phyloP scores from a whole-genome alignment of 2,329 filamentous ascomycete species.

The Aphanoascus verrucosus region DNA sequence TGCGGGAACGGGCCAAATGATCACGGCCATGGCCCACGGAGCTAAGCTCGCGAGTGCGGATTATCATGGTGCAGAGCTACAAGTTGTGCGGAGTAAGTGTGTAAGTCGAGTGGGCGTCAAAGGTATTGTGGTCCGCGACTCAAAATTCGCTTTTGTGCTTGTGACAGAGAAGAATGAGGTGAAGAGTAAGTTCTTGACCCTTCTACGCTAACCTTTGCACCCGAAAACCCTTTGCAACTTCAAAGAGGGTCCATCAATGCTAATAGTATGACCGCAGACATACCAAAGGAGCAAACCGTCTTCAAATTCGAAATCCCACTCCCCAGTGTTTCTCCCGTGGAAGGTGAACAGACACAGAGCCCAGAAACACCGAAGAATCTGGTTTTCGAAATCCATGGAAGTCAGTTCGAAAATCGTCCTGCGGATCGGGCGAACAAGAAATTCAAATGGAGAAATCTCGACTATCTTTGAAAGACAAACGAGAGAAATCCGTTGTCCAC shows the following conservation, averaged over 20 bases:
- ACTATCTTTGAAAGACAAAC: conserved; percentile 50
- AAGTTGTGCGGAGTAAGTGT: conserved; percentile 74
- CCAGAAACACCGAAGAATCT: conserved; percentile 37
- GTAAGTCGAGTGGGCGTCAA: conserved; percentile 68
- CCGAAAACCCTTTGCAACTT: background rate
- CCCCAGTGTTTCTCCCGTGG: conserved; percentile 14
- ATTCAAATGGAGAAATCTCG: conserved; percentile 74
- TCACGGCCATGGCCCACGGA: conserved; percentile 46
- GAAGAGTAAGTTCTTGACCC: conserved; percentile 45
- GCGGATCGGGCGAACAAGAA: conserved; percentile 82
- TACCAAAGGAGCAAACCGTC: conserved; percentile 83
- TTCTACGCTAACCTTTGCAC: background rate
- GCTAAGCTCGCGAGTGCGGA: conserved; percentile 70
- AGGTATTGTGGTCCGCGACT: conserved; percentile 83
- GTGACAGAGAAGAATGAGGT: conserved; percentile 60
- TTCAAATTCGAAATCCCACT: conserved; percentile 65
- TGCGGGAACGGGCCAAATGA: conserved; percentile 20
- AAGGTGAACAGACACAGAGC: conserved; percentile 18
- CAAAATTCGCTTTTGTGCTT: conserved; percentile 75
- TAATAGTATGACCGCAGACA: conserved; percentile 32
- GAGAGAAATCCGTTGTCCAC: background rate
- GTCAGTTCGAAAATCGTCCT: conserved; percentile 72
- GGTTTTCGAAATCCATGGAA: conserved; percentile 75
- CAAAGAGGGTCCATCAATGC: conserved; percentile 1
- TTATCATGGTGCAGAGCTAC: conserved; percentile 74